phyloP scores from a whole-genome alignment of 345 rosid genomes.

The Euphorbia pulcherrima region DNA sequence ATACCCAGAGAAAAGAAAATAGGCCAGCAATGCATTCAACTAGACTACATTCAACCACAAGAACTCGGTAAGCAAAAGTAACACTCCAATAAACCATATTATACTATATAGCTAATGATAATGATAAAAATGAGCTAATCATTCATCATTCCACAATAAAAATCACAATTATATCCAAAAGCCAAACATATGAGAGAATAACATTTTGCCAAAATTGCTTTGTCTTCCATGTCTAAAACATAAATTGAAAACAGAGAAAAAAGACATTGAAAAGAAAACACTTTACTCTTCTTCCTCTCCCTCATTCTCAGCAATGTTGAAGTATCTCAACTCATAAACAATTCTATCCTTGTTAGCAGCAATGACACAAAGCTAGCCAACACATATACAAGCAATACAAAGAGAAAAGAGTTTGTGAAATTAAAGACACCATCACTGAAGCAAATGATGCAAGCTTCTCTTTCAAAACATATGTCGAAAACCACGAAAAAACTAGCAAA shows the following conservation, averaged over 20 bases:
- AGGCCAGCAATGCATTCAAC: no score
- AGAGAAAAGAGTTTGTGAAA: no score
- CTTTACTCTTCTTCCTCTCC: slow-evolving; percentile 62
- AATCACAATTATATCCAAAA: not conserved
- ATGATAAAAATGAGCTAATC: not conserved
- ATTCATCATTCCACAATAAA: not conserved
- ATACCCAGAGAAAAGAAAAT: not conserved
- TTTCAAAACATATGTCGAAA: no score
- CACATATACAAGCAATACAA: slow-evolving; percentile 76
- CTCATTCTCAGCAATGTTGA: no score
- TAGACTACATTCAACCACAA: not conserved
- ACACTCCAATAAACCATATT: not conserved
- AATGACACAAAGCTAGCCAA: slow-evolving; percentile 94
- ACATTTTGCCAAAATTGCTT: not conserved
- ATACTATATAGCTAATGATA: not conserved
- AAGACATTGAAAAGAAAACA: not conserved
- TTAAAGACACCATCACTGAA: no score
- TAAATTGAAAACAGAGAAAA: not conserved
- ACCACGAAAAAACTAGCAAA: no score
- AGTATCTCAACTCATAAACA: slow-evolving; percentile 84
- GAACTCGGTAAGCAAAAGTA: not conserved
- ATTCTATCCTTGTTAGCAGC: slow-evolving; percentile 81
- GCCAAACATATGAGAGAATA: not conserved
- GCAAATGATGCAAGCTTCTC: no score
- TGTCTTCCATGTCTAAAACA: slow-evolving; percentile 3